Evolutionary conservation across 2,329 filamentous ascomycete genomes (phyloP).

Genomic region (Aulographum hederae): DNA sequence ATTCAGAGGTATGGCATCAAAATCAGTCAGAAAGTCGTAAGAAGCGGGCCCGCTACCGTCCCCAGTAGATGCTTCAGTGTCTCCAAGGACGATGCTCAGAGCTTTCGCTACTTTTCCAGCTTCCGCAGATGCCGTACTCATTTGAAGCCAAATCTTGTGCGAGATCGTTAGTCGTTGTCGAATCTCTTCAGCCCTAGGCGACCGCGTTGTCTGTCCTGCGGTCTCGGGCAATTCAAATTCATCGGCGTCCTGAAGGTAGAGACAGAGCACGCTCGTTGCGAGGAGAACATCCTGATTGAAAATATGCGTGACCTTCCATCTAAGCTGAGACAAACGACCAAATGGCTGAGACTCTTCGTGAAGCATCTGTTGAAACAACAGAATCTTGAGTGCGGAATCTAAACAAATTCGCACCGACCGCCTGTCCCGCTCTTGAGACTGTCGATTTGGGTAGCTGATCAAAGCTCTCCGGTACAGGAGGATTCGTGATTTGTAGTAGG

Average conservation of each 20-base stretch:
- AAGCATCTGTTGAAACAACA: constrained; percentile 12
- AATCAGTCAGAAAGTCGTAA: constrained; percentile 11
- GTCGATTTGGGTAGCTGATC: constrained; percentile 9
- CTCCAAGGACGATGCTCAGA: constrained; percentile 13
- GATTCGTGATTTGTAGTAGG: constrained; percentile 12
- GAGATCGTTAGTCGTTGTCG: constrained; percentile 11
- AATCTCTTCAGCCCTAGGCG: constrained; percentile 10
- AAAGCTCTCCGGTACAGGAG: constrained; percentile 11
- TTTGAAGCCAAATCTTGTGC: constrained; percentile 13
- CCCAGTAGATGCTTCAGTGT: constrained; percentile 9
- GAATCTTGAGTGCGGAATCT: constrained; percentile 12
- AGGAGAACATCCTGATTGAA: constrained; percentile 13
- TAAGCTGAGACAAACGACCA: constrained; percentile 11
- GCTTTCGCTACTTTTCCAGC: constrained; percentile 13
- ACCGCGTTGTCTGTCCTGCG: constrained; percentile 9
- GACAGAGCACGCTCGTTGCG: constrained; percentile 12
- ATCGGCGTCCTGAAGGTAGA: constrained; percentile 12
- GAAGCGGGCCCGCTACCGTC: constrained; percentile 8
- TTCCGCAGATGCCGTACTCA: constrained; percentile 11
- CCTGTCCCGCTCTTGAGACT: constrained; percentile 9
- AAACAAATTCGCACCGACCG: constrained; percentile 10
- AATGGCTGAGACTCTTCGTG: constrained; percentile 13
- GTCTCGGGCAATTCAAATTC: constrained; percentile 9
- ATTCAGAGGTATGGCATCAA: constrained; percentile 10
- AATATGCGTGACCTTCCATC: constrained; percentile 12